Base-by-base conservation (phyloP, 352 stramenopile species). In the Peronospora belbahrii region DNA sequence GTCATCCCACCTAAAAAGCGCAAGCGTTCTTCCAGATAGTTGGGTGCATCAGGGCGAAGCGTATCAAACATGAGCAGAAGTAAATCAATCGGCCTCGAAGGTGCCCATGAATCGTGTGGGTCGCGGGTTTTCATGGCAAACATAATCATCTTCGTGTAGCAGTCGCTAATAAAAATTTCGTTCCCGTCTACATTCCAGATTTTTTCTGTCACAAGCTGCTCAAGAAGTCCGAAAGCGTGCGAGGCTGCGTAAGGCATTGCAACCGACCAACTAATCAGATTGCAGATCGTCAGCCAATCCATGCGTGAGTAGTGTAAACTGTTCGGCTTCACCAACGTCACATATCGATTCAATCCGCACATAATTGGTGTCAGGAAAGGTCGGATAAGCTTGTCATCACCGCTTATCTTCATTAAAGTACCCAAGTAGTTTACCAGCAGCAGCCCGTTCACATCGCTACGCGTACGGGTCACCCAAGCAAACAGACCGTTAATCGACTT, bases 301-400 rank as follows among this genome's bases (percentile, higher is more conserved):
- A 67, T 64, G 0, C 61, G 67, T n/a, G 59, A 57, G 41, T 67
- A 77, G 17, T 45, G 52, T 7, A 79, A 32, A 4, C 59, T 59
- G 17, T 36, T 67, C 17, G 62, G 59, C 20, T 55, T 19, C 13
- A 74, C 39, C 15, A 63, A 28, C 3, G 54, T 27, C 2, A 77
- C 62, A 35, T 75, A 69, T 32, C 48, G 55, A 36, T 69, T 42
- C 30, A 79, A 50, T 10, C 75, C 73, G 17, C 65, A 72, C 46
- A 83, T 70, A 24, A 88, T 69, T 30, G 72, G 49, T n/a, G 71
- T 65, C 40, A 88, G 28, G 48, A 83, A 88, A 4, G 76, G 76
- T 36, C 64, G 52, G 30, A 83, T 63, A 4, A 88, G 53, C 33
- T 83, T 64, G 22, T 84, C 74, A 22, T 82, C 67, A 6, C 60